Percentiles rank a stretch among this genome's conserved stretches.
Evolutionary conservation across 306 rosid species (phyloP).

Genomic region (barrel medic (Medicago truncatula)): MtrunA17r5.0-ANR NC_053042.1:18683501-18684000

Average conservation of each 20-base stretch:
- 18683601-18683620: conserved; percentile 6
- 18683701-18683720: conserved; percentile 4
- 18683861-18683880: neutral
- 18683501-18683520: conserved; percentile 13
- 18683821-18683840: neutral
- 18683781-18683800: neutral
- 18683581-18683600: conserved; percentile 1
- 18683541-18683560: conserved; percentile 9
- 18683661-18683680: conserved; percentile 14
- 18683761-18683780: neutral
- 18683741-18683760: neutral
- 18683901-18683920: neutral
- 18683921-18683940: neutral
- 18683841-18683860: neutral
- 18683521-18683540: conserved; percentile 1
- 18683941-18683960: conserved; percentile 5
- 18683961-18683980: neutral
- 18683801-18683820: neutral
- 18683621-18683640: neutral
- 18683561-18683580: neutral
- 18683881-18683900: conserved; percentile 22
- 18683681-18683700: neutral
- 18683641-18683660: conserved; percentile 3
- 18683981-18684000: neutral
- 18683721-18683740: neutral